A percentile compares a stretch with the other conserved stretches of the same genome.
Evolutionary conservation across 768 basidiomycete species (phyloP).

Genomic region (Pleurotus ostreatus): DNA sequence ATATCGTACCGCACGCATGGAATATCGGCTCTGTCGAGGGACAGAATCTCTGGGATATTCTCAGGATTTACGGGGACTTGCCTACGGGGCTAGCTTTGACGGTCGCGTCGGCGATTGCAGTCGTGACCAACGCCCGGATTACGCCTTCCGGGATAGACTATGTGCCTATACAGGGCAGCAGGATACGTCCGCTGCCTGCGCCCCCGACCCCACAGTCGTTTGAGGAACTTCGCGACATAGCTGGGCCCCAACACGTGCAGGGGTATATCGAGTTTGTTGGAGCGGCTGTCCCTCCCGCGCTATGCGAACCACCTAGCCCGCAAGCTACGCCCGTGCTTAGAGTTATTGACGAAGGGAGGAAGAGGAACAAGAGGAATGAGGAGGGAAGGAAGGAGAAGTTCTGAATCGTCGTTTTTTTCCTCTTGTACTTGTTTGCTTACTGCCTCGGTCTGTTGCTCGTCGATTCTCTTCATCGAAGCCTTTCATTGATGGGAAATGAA

Average conservation of each 20-base stretch:
- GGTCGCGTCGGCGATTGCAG: too few relatives aligned
- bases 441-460: too few relatives aligned
- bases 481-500: too few relatives aligned
- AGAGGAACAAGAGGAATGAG: too few relatives aligned
- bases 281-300: background rate
- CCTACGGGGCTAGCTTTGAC: background rate
- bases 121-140: background rate
- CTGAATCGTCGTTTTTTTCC: too few relatives aligned
- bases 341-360: too few relatives aligned
- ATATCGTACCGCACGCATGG: constrained; percentile 3
- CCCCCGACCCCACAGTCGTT: background rate
- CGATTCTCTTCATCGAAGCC: too few relatives aligned
- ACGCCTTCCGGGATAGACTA: background rate
- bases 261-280: background rate
- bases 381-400: too few relatives aligned
- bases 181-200: background rate
- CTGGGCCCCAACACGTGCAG: background rate
- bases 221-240: background rate
- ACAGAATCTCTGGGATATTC: background rate
- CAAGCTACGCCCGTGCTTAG: too few relatives aligned
- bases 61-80: background rate
- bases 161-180: background rate
- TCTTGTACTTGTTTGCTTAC: too few relatives aligned
- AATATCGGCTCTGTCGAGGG: background rate
- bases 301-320: background rate